A percentile compares a stretch with the other conserved stretches of the same genome.
Conservation (phyloP, 768 basidiomycete genomes). For the Cystofilobasidium capitatum region DNA sequence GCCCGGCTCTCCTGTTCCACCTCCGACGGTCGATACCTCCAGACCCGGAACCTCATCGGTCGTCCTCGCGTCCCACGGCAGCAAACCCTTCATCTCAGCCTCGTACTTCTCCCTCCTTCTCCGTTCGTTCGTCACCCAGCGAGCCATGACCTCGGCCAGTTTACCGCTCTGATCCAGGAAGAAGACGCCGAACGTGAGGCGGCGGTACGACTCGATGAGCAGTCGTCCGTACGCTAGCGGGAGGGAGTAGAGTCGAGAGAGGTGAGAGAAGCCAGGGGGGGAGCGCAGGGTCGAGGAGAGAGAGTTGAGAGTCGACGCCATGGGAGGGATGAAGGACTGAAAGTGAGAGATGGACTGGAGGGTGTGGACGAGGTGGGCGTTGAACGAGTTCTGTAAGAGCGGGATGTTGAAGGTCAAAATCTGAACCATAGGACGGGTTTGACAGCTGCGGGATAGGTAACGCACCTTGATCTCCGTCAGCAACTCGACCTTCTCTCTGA, state of each 20-base stretch:
- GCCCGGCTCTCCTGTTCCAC: conserved; percentile 42
- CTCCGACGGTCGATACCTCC: conserved; percentile 42
- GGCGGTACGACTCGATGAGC: conserved; percentile 17
- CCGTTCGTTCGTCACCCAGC: conserved; percentile 65
- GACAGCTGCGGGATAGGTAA: neutral
- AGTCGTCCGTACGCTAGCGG: conserved; percentile 21
- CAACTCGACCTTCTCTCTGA: conserved; percentile 21
- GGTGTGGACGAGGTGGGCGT: conserved; percentile 19
- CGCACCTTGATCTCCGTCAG: conserved; percentile 22
- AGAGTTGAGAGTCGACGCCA: conserved; percentile 2
- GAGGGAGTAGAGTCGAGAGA: conserved; percentile 15
- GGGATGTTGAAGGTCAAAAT: neutral
- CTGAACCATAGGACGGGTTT: neutral
- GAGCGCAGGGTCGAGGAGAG: conserved; percentile 14
- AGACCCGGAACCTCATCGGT: conserved; percentile 39
- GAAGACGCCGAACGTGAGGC: conserved; percentile 41
- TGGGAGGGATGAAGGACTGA: conserved; percentile 23
- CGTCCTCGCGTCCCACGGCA: conserved; percentile 67
- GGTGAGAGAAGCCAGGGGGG: conserved; percentile 21
- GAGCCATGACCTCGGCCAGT: conserved; percentile 77
- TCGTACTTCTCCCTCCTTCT: conserved; percentile 78
- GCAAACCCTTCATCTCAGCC: conserved; percentile 67
- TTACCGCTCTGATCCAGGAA: conserved; percentile 71
- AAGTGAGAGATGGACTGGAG: conserved; percentile 23
- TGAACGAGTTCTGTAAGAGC: conserved; percentile 11